Evolutionary conservation across 2,329 filamentous ascomycete species (phyloP).

Genomic region (Neonectria neomacrospora): DNA sequence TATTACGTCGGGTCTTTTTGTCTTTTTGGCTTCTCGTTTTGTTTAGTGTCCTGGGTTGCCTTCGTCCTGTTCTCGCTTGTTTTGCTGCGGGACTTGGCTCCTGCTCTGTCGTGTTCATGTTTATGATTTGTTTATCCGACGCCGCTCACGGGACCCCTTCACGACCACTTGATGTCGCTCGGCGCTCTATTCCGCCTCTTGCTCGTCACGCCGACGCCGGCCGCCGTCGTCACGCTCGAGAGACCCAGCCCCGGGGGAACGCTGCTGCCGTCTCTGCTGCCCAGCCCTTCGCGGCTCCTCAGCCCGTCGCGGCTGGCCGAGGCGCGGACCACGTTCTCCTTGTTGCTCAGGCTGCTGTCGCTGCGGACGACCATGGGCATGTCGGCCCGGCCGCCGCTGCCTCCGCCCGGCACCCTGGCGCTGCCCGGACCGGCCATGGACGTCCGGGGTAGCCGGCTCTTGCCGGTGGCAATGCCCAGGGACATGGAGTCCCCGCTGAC

Average conservation of each 20-base stretch:
- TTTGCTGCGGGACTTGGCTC: not conserved
- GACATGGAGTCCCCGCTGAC: constrained; percentile 55
- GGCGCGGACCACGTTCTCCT: constrained; percentile 50
- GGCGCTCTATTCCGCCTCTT: constrained; percentile 45
- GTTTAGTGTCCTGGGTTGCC: not conserved
- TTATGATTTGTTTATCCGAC: not conserved
- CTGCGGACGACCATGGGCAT: constrained; percentile 51
- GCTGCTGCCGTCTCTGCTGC: constrained; percentile 37
- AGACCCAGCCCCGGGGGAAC: constrained; percentile 29
- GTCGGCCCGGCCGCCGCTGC: constrained; percentile 36
- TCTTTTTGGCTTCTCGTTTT: constrained; percentile 1
- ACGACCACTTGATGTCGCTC: constrained; percentile 43
- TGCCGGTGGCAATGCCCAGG: constrained; percentile 41
- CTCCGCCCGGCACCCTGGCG: constrained; percentile 30
- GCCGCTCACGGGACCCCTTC: constrained; percentile 11
- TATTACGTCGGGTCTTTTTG: constrained; percentile 2
- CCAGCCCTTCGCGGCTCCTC: constrained; percentile 33
- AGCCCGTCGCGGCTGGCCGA: constrained; percentile 36
- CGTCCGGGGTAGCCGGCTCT: constrained; percentile 55
- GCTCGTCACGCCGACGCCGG: constrained; percentile 25
- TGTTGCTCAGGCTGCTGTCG: constrained; percentile 54
- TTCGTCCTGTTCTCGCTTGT: not conserved
- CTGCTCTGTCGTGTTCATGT: not conserved
- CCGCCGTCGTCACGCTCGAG: constrained; percentile 22
- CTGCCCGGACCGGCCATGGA: constrained; percentile 47